Evolutionary conservation across 768 basidiomycete species (phyloP).

Genomic region (Psilocybe tampanensis): DNA sequence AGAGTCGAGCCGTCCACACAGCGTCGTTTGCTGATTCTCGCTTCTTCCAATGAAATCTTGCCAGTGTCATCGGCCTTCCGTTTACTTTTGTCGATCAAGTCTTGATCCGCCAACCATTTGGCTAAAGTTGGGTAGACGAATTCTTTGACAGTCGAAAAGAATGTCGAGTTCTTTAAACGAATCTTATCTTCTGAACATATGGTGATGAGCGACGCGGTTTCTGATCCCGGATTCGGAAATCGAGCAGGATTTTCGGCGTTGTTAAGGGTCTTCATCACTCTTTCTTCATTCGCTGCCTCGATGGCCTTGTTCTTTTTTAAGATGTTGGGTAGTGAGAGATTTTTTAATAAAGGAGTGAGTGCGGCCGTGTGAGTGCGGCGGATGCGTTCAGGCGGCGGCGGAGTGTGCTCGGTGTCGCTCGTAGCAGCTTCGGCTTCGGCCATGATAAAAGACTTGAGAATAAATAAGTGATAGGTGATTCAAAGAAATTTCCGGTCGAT

Average conservation of each 20-base stretch:
- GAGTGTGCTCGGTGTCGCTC: not conserved
- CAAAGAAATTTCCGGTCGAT: too few relatives aligned
- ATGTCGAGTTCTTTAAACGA: not conserved
- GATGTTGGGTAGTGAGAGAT: not conserved
- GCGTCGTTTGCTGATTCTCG: slow-evolving; percentile 3
- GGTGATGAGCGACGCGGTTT: slow-evolving; percentile 14
- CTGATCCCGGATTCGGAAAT: slow-evolving; percentile 3
- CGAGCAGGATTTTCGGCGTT: slow-evolving; percentile 1
- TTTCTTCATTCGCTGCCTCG: slow-evolving; percentile 3
- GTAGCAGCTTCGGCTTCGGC: not conserved
- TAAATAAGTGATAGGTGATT: too few relatives aligned
- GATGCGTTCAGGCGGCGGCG: not conserved
- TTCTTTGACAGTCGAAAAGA: not conserved
- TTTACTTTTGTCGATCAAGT: not conserved
- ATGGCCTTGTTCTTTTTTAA: slow-evolving; percentile 11
- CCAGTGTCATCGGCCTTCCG: not conserved
- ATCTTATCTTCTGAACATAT: not conserved
- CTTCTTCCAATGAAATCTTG: not conserved
- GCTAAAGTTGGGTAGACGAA: not conserved
- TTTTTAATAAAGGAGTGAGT: not conserved
- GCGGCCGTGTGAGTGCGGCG: not conserved
- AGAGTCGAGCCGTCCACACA: slow-evolving; percentile 8
- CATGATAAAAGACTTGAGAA: not conserved
- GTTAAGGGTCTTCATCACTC: not conserved
- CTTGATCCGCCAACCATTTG: not conserved